phyloP scores from a whole-genome alignment of 2,329 filamentous ascomycete genomes.

The Aureobasidium leucospermi region DNA sequence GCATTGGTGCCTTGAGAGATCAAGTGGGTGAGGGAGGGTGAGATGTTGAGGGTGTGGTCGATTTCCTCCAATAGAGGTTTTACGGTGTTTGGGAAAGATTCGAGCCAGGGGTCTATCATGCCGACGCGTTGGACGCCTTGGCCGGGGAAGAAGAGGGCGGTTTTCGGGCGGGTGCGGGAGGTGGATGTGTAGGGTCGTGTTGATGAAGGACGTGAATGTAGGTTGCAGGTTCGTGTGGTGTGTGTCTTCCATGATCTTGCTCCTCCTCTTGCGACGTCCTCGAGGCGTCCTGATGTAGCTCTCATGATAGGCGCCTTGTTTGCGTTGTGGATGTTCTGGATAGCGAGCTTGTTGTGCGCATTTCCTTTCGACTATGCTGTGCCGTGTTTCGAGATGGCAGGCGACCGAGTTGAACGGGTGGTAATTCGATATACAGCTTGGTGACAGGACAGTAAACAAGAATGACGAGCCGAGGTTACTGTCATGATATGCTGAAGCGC shows the following conservation, averaged over 20 bases:
- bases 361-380: not conserved
- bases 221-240: not conserved
- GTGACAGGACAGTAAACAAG: not conserved
- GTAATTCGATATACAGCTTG: too few species aligned
- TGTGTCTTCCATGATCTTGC: not conserved
- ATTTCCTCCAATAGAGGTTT: constrained; percentile 77
- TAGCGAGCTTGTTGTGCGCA: not conserved
- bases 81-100: constrained; percentile 73
- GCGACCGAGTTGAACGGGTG: not conserved
- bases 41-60: constrained; percentile 64
- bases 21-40: constrained; percentile 59
- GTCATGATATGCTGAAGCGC: not conserved
- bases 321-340: not conserved
- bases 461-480: not conserved
- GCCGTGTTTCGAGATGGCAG: not conserved
- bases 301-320: not conserved
- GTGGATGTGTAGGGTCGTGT: not conserved
- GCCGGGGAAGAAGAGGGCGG: constrained; percentile 33
- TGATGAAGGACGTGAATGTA: not conserved
- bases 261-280: not conserved
- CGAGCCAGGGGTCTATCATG: constrained; percentile 60
- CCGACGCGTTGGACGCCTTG: constrained; percentile 32
- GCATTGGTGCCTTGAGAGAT: constrained; percentile 76
- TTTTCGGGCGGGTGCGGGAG: constrained; percentile 16
- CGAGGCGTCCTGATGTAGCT: not conserved